These are phyloP conservation scores for Microdochium paspali DNA, from an alignment of 2,329 filamentous ascomycete genomes.

Conservation along the genomic window DNA sequence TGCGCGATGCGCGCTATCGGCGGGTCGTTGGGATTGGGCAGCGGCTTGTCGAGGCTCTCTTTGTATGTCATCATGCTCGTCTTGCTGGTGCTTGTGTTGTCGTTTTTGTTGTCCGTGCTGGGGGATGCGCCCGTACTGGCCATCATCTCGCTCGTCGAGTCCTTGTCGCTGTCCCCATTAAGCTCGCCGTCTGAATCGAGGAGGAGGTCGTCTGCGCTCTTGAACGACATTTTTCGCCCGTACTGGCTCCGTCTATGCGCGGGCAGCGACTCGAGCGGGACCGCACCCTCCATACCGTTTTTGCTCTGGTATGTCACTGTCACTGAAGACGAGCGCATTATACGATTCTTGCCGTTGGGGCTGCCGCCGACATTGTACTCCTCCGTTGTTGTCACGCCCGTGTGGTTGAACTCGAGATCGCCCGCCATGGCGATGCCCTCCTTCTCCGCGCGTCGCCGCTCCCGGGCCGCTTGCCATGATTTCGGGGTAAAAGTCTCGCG, in stretches of 20 bases:
- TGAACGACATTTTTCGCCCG: neutral
- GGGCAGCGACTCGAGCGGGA: neutral
- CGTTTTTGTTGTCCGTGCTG: neutral
- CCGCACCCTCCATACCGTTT: neutral
- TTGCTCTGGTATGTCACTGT: neutral
- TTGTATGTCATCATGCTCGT: too few relatives aligned
- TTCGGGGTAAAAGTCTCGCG: conserved; percentile 1
- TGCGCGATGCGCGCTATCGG: neutral
- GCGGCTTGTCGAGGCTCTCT: neutral
- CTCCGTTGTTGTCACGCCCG: neutral
- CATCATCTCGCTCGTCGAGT: neutral
- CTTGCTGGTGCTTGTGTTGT: neutral
- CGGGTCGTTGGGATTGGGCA: neutral
- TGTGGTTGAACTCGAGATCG: neutral
- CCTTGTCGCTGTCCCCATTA: neutral
- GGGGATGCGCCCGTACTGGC: neutral
- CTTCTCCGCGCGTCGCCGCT: neutral
- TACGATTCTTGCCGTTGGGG: neutral
- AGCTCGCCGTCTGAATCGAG: neutral
- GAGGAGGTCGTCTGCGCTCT: neutral
- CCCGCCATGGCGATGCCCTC: neutral
- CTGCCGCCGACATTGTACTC: neutral
- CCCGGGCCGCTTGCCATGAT: neutral
- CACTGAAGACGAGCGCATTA: neutral
- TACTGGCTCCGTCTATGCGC: neutral